Percentiles rank a stretch among this genome's conserved stretches.
phyloP scores from a whole-genome alignment of 2,329 filamentous ascomycete species.

The Bipolaris sorokiniana region DNA sequence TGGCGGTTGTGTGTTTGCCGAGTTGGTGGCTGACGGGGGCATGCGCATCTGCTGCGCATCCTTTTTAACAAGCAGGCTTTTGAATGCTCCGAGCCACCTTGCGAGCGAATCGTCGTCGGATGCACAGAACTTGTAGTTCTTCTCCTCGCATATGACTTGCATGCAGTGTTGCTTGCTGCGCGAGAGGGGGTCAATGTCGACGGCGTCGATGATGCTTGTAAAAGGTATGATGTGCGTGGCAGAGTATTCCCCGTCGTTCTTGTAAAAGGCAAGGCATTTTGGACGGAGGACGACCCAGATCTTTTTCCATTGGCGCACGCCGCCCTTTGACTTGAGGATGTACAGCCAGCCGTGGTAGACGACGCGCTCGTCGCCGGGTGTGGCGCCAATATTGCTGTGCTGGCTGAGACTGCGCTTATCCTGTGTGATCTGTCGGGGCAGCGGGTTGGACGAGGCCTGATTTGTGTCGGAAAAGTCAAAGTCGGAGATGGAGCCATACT shows the following conservation, averaged over 20 bases:
- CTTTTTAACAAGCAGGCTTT: conserved; percentile 78
- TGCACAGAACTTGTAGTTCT: conserved; percentile 61
- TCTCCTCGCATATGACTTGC: conserved; percentile 93
- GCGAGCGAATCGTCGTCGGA: conserved; percentile 81
- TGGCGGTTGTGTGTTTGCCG: conserved; percentile 21
- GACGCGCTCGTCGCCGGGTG: conserved; percentile 78
- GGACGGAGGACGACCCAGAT: conserved; percentile 91
- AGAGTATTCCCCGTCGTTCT: conserved; percentile 88
- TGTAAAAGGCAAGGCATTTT: conserved; percentile 86
- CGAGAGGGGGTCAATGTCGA: conserved; percentile 88
- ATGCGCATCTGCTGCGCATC: conserved; percentile 52
- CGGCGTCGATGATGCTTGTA: conserved; percentile 80
- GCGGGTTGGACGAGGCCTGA: conserved; percentile 58
- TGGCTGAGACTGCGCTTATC: conserved; percentile 65
- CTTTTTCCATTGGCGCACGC: conserved; percentile 92
- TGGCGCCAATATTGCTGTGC: conserved; percentile 58
- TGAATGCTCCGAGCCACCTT: conserved; percentile 86
- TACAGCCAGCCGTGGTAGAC: conserved; percentile 92
- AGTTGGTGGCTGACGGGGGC: conserved; percentile 17
- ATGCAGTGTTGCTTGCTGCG: conserved; percentile 85
- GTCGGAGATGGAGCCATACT: conserved; percentile 82
- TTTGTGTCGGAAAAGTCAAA: conserved; percentile 84
- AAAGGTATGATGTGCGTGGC: conserved; percentile 83
- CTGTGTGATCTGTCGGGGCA: conserved; percentile 31
- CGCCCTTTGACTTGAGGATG: conserved; percentile 79